Base-by-base conservation (phyloP, 108 stramenopile species). In the Epithemia pelagica region DNA sequence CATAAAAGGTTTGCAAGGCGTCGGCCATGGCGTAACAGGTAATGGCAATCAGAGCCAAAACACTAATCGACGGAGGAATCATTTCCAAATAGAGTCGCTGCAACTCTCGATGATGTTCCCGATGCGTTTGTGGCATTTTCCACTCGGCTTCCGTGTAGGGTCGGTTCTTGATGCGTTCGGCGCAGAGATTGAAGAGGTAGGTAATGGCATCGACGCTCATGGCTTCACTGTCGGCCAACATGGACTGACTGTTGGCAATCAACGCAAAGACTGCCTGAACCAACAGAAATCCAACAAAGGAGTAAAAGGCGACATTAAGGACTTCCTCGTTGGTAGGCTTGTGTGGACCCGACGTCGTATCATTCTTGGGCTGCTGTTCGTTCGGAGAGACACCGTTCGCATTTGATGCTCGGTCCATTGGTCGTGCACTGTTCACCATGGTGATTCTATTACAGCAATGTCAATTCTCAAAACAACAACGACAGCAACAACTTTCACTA, bases 51-150 rank as follows among this genome's bases (percentile, higher is more conserved):
- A 91, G 61, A 29, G 86, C 83, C 32, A 72, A 46, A 23, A 87
- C 82, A 58, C 82, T 84, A 53, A 88, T 75, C 21, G 85, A 37
- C 2, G 90, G 90, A 37, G 90, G 87, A 58, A 88, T 72, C 59
- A 91, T 67, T 69, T 91, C 90, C 63, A 91, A 57, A 66, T 85
- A 73, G 2, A 80, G 56, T 20, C 74, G 61, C 31, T 64, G 67
- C 51, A 71, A 0, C 64, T 71, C 61, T 32, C 68, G 62, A n/a
- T 70, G 66, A 5, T 68, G 33, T 0, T 61, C 22, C 19, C 76
- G 32, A 2, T 60, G 30, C 2, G 22, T 8, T 21, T 15, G 32
- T 31, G 32, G 58, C 54, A 79, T 24, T 2, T 29, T 2, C 26
- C 53, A 20, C 61, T 79, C 74, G 7, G 68, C 30, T 27, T 54